phyloP scores from a whole-genome alignment of 805 yeast species.

The Clavispora carvajalis region DNA sequence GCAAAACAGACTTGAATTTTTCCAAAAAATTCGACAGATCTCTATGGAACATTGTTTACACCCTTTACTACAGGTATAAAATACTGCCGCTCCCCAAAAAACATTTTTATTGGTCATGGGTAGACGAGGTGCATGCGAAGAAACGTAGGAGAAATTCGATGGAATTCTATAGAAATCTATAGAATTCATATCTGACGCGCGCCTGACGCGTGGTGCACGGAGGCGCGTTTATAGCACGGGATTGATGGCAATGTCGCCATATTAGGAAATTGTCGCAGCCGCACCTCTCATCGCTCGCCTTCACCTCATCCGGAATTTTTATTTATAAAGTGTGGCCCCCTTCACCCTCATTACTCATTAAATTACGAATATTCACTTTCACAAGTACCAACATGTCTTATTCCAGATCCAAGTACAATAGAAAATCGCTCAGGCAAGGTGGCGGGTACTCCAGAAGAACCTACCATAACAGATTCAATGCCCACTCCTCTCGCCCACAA shows the following conservation, averaged over 20 bases:
- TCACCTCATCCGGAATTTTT: background rate
- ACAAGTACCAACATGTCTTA: constrained; percentile 10
- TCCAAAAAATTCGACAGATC: background rate
- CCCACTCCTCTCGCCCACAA: background rate
- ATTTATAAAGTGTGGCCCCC: constrained; percentile 6
- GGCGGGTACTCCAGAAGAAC: constrained; percentile 1
- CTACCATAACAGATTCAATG: background rate
- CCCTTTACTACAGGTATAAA: background rate
- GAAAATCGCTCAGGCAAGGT: constrained; percentile 16
- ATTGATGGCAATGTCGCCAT: background rate
- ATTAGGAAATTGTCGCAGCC: constrained; percentile 7
- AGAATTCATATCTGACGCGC: background rate
- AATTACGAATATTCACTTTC: background rate
- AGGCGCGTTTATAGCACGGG: background rate
- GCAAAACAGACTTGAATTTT: too few species aligned
- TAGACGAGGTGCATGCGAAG: background rate
- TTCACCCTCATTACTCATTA: background rate
- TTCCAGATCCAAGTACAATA: constrained; percentile 19
- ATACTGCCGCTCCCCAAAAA: background rate
- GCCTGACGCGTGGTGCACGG: constrained; percentile 1
- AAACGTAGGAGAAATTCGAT: background rate
- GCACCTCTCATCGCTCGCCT: constrained; percentile 16
- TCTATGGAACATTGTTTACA: background rate
- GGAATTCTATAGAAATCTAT: constrained; percentile 1
- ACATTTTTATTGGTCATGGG: background rate